These are phyloP conservation scores for Paramecium biaurelia DNA, from an alignment of 73 alveolate species.

Conservation along the genomic window DNA sequence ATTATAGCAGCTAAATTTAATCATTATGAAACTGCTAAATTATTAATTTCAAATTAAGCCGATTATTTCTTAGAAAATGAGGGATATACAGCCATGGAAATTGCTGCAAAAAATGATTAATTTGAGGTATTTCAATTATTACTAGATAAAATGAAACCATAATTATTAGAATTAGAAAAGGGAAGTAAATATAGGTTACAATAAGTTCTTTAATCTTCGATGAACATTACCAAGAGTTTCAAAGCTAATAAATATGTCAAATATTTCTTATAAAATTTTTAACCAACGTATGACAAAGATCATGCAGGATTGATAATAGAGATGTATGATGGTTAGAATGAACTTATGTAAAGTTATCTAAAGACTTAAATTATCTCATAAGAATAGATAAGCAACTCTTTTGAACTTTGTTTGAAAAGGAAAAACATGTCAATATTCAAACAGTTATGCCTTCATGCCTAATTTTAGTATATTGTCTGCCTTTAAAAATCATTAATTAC, in stretches of 20 bases:
- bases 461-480: neutral
- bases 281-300: neutral
- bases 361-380: neutral
- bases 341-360: neutral
- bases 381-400: neutral
- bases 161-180: neutral
- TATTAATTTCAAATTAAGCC: slow-evolving; percentile 44
- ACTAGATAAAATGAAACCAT: neutral
- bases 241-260: neutral
- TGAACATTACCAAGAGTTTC: neutral
- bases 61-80: neutral
- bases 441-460: neutral
- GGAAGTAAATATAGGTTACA: neutral
- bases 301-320: neutral
- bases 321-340: neutral
- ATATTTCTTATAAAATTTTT: neutral
- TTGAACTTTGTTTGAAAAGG: slow-evolving; percentile 25
- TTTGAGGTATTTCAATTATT: neutral
- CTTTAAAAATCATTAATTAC: neutral
- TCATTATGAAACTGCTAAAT: slow-evolving; percentile 40
- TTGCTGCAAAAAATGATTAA: neutral
- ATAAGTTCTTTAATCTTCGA: neutral
- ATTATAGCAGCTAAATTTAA: slow-evolving; percentile 54
- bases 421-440: neutral
- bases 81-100: slow-evolving; percentile 55